A percentile compares a stretch with the other conserved stretches of the same genome.
Conservation (phyloP, 371 early-diverging fungal genomes). For the Synchytrium microbalum region DNA sequence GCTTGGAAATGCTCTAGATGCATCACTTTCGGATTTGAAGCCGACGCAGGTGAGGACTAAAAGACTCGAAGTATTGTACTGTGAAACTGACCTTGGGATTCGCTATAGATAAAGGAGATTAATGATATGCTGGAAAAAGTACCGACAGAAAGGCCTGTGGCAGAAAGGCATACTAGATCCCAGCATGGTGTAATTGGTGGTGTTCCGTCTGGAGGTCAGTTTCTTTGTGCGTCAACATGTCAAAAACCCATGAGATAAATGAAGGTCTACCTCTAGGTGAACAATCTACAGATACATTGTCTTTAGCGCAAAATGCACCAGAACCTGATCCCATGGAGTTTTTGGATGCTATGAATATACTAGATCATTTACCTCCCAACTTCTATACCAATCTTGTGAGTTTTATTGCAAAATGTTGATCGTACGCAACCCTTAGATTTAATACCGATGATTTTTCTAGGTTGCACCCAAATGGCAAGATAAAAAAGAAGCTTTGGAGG, state of each 20-base stretch:
- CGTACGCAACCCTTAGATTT: neutral
- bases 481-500: conserved; percentile 83
- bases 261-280: conserved; percentile 12
- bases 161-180: conserved; percentile 66
- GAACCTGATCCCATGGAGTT: conserved; percentile 68
- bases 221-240: conserved; percentile 2
- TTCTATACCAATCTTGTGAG: conserved; percentile 64
- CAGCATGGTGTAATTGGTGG: conserved; percentile 59
- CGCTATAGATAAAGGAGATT: conserved; percentile 79
- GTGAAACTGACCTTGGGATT: no score
- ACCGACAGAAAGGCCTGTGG: conserved; percentile 56
- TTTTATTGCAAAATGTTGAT: neutral
- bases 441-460: conserved; percentile 24
- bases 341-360: conserved; percentile 83
- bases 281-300: conserved; percentile 29
- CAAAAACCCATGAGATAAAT: no score
- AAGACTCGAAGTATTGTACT: neutral
- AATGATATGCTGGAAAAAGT: conserved; percentile 70
- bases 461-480: conserved; percentile 91
- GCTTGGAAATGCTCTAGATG: conserved; percentile 63
- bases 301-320: conserved; percentile 46
- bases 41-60: conserved; percentile 42
- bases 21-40: conserved; percentile 57
- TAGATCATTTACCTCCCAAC: conserved; percentile 68
- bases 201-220: conserved; percentile 23